These are phyloP conservation scores for Daedaleopsis sinensis DNA, from an alignment of 768 basidiomycete species.

Conservation along the genomic window DNA sequence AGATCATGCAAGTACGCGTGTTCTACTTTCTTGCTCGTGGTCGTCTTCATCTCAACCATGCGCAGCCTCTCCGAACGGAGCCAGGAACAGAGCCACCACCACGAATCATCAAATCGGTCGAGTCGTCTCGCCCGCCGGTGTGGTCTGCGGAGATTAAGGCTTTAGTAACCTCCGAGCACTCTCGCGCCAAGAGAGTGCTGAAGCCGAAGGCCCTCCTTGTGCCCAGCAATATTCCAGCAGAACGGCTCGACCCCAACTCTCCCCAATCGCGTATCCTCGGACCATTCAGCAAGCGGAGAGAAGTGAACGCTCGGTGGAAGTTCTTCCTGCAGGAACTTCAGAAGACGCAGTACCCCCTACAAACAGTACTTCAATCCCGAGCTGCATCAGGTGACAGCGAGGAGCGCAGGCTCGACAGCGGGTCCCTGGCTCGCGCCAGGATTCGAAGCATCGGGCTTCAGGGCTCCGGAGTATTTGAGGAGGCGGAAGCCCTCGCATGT, in stretches of 20 bases:
- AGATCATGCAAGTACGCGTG: slow-evolving; percentile 62
- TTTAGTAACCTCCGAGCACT: slow-evolving; percentile 56
- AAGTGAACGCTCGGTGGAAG: slow-evolving; percentile 73
- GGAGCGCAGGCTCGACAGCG: slow-evolving; percentile 10
- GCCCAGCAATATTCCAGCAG: slow-evolving; percentile 59
- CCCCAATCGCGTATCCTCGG: slow-evolving; percentile 64
- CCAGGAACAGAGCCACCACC: slow-evolving; percentile 44
- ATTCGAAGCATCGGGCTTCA: slow-evolving; percentile 46
- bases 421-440: slow-evolving; percentile 27
- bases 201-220: slow-evolving; percentile 40
- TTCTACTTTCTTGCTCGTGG: neutral
- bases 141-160: slow-evolving; percentile 65
- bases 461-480: slow-evolving; percentile 43
- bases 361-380: slow-evolving; percentile 39
- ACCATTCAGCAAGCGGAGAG: slow-evolving; percentile 70
- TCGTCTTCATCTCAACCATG: slow-evolving; percentile 5
- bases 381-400: slow-evolving; percentile 1
- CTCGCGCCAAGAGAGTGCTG: slow-evolving; percentile 51
- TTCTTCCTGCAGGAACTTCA: slow-evolving; percentile 58
- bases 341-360: slow-evolving; percentile 64
- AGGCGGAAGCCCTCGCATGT: slow-evolving; percentile 49
- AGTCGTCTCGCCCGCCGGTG: slow-evolving; percentile 61
- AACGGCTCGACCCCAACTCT: slow-evolving; percentile 58
- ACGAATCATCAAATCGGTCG: slow-evolving; percentile 52
- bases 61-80: slow-evolving; percentile 59